Evolutionary conservation across 2,329 filamentous ascomycete genomes (phyloP).

Genomic region (Rhytidhysteron rufulum): DNA sequence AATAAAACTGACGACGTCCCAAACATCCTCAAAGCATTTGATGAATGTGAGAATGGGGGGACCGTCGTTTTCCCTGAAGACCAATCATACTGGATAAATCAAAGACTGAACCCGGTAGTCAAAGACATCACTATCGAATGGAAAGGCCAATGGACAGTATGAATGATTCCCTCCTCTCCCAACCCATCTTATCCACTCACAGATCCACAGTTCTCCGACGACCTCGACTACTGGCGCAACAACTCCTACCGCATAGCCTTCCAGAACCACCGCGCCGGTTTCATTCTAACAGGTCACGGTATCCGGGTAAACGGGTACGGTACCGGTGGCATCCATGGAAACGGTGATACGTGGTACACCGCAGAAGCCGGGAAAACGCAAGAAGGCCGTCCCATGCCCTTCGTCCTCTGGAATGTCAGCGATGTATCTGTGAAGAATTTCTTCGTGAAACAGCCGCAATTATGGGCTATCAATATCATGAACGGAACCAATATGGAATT

Average conservation of each 20-base stretch:
- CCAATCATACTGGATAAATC: conserved; percentile 50
- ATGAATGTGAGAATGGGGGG: conserved; percentile 37
- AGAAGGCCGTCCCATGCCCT: conserved; percentile 54
- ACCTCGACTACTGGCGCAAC: conserved; percentile 54
- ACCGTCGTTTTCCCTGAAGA: conserved; percentile 50
- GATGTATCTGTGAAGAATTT: conserved; percentile 53
- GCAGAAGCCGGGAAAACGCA: conserved; percentile 45
- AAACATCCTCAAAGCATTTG: conserved; percentile 40
- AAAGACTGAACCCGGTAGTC: conserved; percentile 48
- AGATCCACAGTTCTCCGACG: conserved; percentile 41
- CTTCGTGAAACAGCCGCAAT: conserved; percentile 47
- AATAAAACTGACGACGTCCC: conserved; percentile 39
- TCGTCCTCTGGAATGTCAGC: conserved; percentile 57
- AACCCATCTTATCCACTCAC: not conserved
- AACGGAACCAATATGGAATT: conserved; percentile 53
- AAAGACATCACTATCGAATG: conserved; percentile 52
- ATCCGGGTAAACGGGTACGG: conserved; percentile 52
- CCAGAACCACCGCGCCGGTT: conserved; percentile 54
- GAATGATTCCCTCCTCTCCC: conserved; percentile 3
- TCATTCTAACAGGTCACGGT: conserved; percentile 48
- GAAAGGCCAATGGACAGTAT: conserved; percentile 50
- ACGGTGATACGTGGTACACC: conserved; percentile 54
- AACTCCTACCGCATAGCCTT: conserved; percentile 52
- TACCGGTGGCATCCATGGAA: conserved; percentile 53
- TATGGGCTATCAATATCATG: conserved; percentile 57